Evolutionary conservation across 805 yeast genomes (phyloP).

Genomic region (Tetrapisispora iriomotensis): DNA sequence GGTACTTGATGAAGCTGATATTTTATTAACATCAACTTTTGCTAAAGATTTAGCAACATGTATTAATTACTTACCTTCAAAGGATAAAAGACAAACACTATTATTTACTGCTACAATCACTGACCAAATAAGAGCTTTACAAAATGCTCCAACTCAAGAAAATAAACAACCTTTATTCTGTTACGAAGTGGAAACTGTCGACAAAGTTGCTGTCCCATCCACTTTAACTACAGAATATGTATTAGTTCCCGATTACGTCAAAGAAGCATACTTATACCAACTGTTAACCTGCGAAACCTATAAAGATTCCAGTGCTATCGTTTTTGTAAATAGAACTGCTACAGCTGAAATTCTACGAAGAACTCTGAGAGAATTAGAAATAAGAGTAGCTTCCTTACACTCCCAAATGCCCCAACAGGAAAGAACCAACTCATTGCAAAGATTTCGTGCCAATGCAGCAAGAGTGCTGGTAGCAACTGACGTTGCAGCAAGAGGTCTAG

Average conservation of each 20-base stretch:
- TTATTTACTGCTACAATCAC: slow-evolving; percentile 95
- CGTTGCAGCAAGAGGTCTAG: slow-evolving; percentile 95
- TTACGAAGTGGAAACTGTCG: slow-evolving; percentile 67
- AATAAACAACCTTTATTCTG: slow-evolving; percentile 49
- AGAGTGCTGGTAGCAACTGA: slow-evolving; percentile 90
- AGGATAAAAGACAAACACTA: slow-evolving; percentile 72
- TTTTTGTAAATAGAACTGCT: slow-evolving; percentile 82
- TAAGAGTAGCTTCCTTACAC: slow-evolving; percentile 82
- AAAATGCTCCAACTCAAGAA: slow-evolving; percentile 48
- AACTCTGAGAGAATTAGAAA: slow-evolving; percentile 59
- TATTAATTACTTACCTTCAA: slow-evolving; percentile 58
- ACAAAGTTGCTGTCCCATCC: slow-evolving; percentile 71
- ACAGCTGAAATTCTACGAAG: slow-evolving; percentile 85
- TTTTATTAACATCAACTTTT: slow-evolving; percentile 75
- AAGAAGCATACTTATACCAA: slow-evolving; percentile 76
- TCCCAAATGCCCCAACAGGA: slow-evolving; percentile 92
- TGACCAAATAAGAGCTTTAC: slow-evolving; percentile 75
- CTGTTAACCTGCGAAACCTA: slow-evolving; percentile 54
- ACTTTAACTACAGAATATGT: slow-evolving; percentile 57
- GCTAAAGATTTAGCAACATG: slow-evolving; percentile 69
- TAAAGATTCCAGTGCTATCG: slow-evolving; percentile 59
- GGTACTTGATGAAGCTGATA: slow-evolving; percentile 94
- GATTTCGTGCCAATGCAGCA: slow-evolving; percentile 93
- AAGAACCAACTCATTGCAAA: slow-evolving; percentile 80
- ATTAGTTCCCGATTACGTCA: slow-evolving; percentile 77